Percentiles rank a stretch among this genome's conserved stretches.
Evolutionary conservation across 345 rosid genomes (phyloP).

Genomic region (Sonneratia caseolaris): DNA sequence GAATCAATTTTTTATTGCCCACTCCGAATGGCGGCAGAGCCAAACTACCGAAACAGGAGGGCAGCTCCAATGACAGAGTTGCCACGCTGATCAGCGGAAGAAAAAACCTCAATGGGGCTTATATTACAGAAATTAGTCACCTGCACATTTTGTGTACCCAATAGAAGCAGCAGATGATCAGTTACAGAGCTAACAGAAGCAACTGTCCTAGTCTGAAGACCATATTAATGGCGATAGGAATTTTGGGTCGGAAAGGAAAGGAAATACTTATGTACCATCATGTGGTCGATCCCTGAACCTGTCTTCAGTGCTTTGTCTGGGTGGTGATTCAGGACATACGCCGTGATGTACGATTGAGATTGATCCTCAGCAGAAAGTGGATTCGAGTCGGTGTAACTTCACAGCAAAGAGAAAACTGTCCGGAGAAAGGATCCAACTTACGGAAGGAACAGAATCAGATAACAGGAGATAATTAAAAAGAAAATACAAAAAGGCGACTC

Average conservation of each 20-base stretch:
- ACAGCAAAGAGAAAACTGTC: conserved; percentile 5
- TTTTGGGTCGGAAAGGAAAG: background rate
- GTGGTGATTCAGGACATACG: conserved; percentile 60
- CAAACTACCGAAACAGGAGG: too few species aligned
- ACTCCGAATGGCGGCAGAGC: too few species aligned
- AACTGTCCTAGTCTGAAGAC: background rate
- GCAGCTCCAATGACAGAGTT: too few species aligned
- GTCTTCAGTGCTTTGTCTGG: conserved; percentile 62
- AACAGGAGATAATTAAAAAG: background rate
- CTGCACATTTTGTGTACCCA: conserved; percentile 23
- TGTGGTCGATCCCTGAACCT: conserved; percentile 66
- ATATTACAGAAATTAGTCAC: background rate
- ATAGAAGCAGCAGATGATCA: conserved; percentile 18
- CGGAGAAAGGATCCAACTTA: conserved; percentile 8
- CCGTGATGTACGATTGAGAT: conserved; percentile 42
- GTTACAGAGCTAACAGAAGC: background rate
- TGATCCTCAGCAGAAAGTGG: conserved; percentile 62
- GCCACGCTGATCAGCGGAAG: too few species aligned
- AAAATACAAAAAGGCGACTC: background rate
- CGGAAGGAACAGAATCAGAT: background rate
- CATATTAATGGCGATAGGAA: background rate
- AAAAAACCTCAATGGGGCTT: too few species aligned
- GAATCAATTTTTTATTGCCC: too few species aligned
- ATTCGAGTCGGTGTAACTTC: conserved; percentile 75
- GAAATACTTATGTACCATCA: conserved; percentile 39